phyloP scores from a whole-genome alignment of 1,284 basidiomycete genomes.

The Wolfiporia cocos region DNA sequence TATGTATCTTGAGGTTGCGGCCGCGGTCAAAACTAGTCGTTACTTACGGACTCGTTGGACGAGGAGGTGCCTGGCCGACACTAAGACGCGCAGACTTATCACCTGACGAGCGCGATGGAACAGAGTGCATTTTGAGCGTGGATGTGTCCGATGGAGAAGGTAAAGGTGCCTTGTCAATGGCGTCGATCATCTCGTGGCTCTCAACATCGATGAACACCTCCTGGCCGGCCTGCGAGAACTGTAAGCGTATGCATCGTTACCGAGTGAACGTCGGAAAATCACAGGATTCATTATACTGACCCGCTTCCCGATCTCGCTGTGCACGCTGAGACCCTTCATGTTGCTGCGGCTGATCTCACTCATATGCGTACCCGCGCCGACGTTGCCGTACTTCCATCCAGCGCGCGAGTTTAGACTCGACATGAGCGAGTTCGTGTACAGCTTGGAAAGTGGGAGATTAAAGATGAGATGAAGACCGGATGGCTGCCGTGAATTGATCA shows the following conservation, averaged over 20 bases:
- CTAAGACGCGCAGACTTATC: constrained; percentile 5
- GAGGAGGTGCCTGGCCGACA: constrained; percentile 1
- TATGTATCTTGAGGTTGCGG: too few species aligned
- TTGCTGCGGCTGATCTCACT: constrained; percentile 9
- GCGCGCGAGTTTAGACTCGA: constrained; percentile 29
- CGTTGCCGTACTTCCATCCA: constrained; percentile 25
- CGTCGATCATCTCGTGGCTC: constrained; percentile 26
- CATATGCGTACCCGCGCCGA: constrained; percentile 7
- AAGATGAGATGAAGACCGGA: constrained; percentile 26
- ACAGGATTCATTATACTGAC: constrained; percentile 15
- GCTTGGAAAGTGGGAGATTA: constrained; percentile 27
- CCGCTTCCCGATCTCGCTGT: constrained; percentile 13
- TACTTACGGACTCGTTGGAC: too few species aligned
- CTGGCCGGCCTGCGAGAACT: constrained; percentile 16
- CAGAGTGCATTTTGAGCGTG: constrained; percentile 2
- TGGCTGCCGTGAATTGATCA: too few species aligned
- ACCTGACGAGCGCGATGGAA: neutral
- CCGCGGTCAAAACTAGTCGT: too few species aligned
- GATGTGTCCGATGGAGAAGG: constrained; percentile 9
- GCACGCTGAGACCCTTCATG: constrained; percentile 7
- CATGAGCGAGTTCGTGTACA: constrained; percentile 30
- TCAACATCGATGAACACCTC: constrained; percentile 28
- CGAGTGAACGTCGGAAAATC: constrained; percentile 11
- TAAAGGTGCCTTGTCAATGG: constrained; percentile 2
- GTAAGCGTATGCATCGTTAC: constrained; percentile 5